phyloP scores from a whole-genome alignment of 1,139 yeast species.

The Kluyveromyces sp. region DNA sequence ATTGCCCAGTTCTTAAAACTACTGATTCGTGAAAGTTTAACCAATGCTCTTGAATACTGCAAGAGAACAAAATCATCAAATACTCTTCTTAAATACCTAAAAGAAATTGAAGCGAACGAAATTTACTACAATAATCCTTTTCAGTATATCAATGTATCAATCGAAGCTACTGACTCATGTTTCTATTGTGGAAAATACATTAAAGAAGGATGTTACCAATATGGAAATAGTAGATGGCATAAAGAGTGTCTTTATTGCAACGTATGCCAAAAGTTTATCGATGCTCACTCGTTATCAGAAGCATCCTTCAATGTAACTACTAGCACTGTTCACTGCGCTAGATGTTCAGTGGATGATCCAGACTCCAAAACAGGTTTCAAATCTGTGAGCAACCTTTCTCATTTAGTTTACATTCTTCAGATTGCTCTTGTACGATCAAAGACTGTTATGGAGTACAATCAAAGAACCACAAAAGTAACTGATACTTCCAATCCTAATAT shows the following conservation, averaged over 20 bases:
- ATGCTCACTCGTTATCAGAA: slow-evolving; percentile 35
- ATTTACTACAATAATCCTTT: slow-evolving; percentile 36
- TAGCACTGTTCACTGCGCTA: slow-evolving; percentile 44
- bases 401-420: slow-evolving; percentile 66
- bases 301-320: slow-evolving; percentile 37
- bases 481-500: neutral
- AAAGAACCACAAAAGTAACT: neutral
- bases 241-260: slow-evolving; percentile 60
- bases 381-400: slow-evolving; percentile 59
- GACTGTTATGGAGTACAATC: slow-evolving; percentile 50
- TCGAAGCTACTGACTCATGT: slow-evolving; percentile 75
- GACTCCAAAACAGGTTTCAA: slow-evolving; percentile 51
- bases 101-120: slow-evolving; percentile 44
- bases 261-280: slow-evolving; percentile 39
- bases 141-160: slow-evolving; percentile 43
- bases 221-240: slow-evolving; percentile 73
- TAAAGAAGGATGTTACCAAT: slow-evolving; percentile 69
- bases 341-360: slow-evolving; percentile 46
- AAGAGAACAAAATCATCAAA: slow-evolving; percentile 47
- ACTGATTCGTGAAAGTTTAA: slow-evolving; percentile 72
- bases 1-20: slow-evolving; percentile 89
- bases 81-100: slow-evolving; percentile 58
- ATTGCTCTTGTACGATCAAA: slow-evolving; percentile 79
- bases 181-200: slow-evolving; percentile 62
- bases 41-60: slow-evolving; percentile 64